Evolutionary conservation across 73 alveolate species (phyloP).

Genomic region (Uronychia setigera): DNA sequence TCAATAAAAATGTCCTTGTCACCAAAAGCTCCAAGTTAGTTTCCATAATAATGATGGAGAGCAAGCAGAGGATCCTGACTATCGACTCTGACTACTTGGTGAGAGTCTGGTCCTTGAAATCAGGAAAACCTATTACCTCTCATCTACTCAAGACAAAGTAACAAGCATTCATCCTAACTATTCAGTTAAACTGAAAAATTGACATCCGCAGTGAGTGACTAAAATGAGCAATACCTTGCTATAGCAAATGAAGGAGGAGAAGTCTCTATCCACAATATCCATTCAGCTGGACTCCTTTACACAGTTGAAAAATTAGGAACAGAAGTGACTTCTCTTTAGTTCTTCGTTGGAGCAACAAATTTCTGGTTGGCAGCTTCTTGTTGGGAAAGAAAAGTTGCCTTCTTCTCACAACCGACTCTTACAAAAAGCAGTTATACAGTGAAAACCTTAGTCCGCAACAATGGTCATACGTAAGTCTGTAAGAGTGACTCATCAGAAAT

Average conservation of each 20-base stretch:
- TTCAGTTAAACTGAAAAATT: constrained; percentile 25
- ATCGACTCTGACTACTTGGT: constrained; percentile 53
- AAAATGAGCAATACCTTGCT: constrained; percentile 46
- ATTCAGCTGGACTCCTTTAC: constrained; percentile 49
- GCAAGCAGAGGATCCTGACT: constrained; percentile 16
- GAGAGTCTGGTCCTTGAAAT: constrained; percentile 47
- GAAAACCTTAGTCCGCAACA: not conserved
- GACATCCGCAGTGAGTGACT: constrained; percentile 37
- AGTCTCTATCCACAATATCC: constrained; percentile 48
- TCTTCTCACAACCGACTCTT: constrained; percentile 27
- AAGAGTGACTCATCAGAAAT: not conserved
- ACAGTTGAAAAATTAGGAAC: constrained; percentile 36
- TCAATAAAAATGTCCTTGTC: constrained; percentile 39
- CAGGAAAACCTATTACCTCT: constrained; percentile 17
- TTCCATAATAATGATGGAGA: constrained; percentile 32
- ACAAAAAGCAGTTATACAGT: constrained; percentile 31
- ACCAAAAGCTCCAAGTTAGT: constrained; percentile 48
- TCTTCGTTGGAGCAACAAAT: constrained; percentile 43
- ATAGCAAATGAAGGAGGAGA: constrained; percentile 54
- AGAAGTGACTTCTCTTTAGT: constrained; percentile 40
- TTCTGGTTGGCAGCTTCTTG: constrained; percentile 53
- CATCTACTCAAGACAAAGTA: not conserved
- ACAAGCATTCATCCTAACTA: not conserved
- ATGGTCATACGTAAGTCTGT: constrained; percentile 10
- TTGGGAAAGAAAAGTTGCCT: constrained; percentile 60